phyloP scores from a whole-genome alignment of 345 rosid genomes.

The Citrus reticulata region DNA sequence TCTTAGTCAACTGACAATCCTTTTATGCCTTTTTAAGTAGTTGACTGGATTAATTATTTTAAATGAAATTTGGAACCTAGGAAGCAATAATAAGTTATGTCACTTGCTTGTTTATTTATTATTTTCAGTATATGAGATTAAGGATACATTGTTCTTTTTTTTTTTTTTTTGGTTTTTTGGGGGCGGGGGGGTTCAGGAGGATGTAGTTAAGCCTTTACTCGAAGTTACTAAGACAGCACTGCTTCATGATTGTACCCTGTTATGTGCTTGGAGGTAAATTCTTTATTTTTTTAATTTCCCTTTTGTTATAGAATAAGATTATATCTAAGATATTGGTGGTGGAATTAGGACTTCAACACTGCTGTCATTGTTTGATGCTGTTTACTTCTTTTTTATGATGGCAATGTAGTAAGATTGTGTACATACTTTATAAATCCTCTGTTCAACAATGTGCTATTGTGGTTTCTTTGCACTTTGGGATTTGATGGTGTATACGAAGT shows the following conservation, averaged over 20 bases:
- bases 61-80: not conserved
- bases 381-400: not conserved
- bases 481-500: not conserved
- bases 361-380: not conserved
- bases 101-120: not conserved
- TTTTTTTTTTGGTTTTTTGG: not conserved
- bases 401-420: not conserved
- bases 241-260: conserved; percentile 86
- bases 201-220: conserved; percentile 71
- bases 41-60: not conserved
- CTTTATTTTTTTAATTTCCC: not conserved
- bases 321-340: not conserved
- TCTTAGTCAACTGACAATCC: not conserved
- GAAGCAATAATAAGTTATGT: not conserved
- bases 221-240: conserved; percentile 78
- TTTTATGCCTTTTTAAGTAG: not conserved
- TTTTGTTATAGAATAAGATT: not conserved
- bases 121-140: not conserved
- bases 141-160: not conserved
- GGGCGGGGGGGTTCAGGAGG: conserved; percentile 44
- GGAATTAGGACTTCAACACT: not conserved
- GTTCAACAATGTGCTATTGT: not conserved
- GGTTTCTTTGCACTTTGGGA: not conserved
- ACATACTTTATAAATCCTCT: not conserved
- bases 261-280: conserved; percentile 82